Evolutionary conservation across 257 asterid species (phyloP).

Genomic region (Primulina huaijiensis): DNA sequence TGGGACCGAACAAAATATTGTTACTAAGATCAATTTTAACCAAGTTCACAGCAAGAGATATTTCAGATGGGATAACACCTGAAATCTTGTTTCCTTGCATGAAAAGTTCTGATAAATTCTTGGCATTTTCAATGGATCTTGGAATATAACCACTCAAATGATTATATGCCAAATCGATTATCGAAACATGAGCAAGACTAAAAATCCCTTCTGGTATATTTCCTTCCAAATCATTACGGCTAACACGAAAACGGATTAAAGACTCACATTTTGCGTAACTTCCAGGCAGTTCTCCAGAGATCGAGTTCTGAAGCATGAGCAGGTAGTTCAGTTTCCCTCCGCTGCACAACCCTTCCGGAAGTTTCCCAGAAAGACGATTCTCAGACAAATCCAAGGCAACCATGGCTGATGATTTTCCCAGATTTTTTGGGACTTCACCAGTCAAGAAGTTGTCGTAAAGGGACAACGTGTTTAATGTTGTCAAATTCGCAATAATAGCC

Average conservation of each 20-base stretch:
- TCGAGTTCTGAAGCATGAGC: constrained; percentile 59
- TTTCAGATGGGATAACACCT: constrained; percentile 66
- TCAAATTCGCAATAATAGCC: constrained; percentile 47
- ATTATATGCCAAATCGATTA: constrained; percentile 63
- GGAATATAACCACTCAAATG: constrained; percentile 55
- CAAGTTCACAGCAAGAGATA: constrained; percentile 51
- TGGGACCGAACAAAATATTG: constrained; percentile 67
- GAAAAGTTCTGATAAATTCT: constrained; percentile 73
- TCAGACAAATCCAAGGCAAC: constrained; percentile 80
- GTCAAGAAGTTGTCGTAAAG: constrained; percentile 68
- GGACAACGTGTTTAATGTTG: constrained; percentile 57
- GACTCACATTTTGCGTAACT: constrained; percentile 61
- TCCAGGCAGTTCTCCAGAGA: constrained; percentile 66
- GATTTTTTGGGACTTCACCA: constrained; percentile 63
- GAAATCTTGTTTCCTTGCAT: constrained; percentile 73
- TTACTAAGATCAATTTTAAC: constrained; percentile 77
- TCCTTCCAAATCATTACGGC: constrained; percentile 59
- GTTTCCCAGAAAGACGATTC: constrained; percentile 57
- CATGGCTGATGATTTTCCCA: constrained; percentile 56
- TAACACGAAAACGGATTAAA: constrained; percentile 72
- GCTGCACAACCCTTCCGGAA: constrained; percentile 64
- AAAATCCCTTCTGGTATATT: constrained; percentile 61
- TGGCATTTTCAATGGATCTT: constrained; percentile 43
- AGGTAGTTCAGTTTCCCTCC: constrained; percentile 70
- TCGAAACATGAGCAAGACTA: constrained; percentile 65